Evolutionary conservation across 148 eudicot genomes (phyloP).

Genomic region (Vaccinium corymbosum): DNA sequence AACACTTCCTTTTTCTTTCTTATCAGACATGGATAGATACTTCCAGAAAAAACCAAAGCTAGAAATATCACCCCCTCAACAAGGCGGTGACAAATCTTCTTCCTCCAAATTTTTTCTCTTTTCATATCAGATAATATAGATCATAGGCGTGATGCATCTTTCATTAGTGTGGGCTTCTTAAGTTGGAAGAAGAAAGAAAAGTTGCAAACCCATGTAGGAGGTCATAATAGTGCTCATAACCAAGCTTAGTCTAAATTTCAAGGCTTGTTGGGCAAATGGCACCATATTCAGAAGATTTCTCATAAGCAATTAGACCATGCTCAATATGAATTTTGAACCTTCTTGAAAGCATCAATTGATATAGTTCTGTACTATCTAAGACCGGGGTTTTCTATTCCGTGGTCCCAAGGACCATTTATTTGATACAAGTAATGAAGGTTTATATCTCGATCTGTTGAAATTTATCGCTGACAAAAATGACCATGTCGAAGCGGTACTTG

Average conservation of each 20-base stretch:
- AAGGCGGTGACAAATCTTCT: not conserved
- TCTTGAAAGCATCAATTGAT: not conserved
- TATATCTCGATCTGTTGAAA: constrained; percentile 12
- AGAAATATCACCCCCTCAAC: not conserved
- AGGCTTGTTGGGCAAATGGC: not conserved
- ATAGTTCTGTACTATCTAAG: not conserved
- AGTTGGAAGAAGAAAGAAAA: not conserved
- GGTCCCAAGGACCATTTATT: not conserved
- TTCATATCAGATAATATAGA: not conserved
- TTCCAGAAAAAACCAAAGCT: too few relatives aligned
- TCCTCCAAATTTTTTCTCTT: not conserved
- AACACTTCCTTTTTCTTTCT: not conserved
- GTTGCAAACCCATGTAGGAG: not conserved
- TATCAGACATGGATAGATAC: not conserved
- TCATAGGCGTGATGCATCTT: not conserved
- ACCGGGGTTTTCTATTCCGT: not conserved
- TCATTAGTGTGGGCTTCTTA: not conserved
- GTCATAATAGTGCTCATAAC: not conserved
- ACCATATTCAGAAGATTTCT: not conserved
- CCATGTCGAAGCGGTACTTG: not conserved
- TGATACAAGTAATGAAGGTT: not conserved
- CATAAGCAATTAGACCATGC: not conserved
- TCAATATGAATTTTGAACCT: not conserved
- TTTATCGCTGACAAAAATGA: not conserved
- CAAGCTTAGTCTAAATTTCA: not conserved